Percentiles rank a stretch among this genome's conserved stretches.
phyloP scores from a whole-genome alignment of 352 stramenopile species.

The Discostella stelligera region DNA sequence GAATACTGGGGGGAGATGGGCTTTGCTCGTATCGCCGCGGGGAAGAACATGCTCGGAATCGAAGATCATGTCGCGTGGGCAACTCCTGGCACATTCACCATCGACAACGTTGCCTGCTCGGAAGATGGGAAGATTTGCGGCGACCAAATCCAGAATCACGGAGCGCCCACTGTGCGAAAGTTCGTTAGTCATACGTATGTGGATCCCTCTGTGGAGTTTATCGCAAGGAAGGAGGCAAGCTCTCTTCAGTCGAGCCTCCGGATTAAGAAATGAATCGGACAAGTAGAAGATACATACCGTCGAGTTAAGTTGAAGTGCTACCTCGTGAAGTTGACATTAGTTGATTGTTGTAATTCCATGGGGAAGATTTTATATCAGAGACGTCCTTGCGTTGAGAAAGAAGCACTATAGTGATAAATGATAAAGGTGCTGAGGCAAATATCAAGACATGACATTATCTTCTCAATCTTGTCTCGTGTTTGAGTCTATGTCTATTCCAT shows the following conservation, averaged over 20 bases:
- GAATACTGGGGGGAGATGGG: conserved; percentile 92
- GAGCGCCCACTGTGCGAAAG: conserved; percentile 12
- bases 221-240: conserved; percentile 5
- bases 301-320: background rate
- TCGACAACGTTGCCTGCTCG: conserved; percentile 57
- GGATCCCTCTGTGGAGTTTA: conserved; percentile 33
- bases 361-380: too few relatives aligned
- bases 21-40: conserved; percentile 88
- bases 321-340: too few relatives aligned
- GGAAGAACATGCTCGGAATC: conserved; percentile 75
- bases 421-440: too few relatives aligned
- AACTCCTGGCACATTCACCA: conserved; percentile 59
- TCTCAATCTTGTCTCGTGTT: background rate
- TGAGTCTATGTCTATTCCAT: conserved; percentile 23
- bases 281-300: background rate
- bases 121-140: conserved; percentile 49
- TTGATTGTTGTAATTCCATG: too few relatives aligned
- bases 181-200: conserved; percentile 35
- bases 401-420: too few relatives aligned
- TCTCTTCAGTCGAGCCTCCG: conserved; percentile 2
- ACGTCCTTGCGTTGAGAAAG: too few relatives aligned
- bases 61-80: conserved; percentile 71
- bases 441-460: too few relatives aligned
- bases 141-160: conserved; percentile 35
- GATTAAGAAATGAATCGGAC: background rate